Percentiles rank a stretch among this genome's conserved stretches.
Evolutionary conservation across 2,329 filamentous ascomycete species (phyloP).

Genomic region (Grosmannia clavigera): DNA sequence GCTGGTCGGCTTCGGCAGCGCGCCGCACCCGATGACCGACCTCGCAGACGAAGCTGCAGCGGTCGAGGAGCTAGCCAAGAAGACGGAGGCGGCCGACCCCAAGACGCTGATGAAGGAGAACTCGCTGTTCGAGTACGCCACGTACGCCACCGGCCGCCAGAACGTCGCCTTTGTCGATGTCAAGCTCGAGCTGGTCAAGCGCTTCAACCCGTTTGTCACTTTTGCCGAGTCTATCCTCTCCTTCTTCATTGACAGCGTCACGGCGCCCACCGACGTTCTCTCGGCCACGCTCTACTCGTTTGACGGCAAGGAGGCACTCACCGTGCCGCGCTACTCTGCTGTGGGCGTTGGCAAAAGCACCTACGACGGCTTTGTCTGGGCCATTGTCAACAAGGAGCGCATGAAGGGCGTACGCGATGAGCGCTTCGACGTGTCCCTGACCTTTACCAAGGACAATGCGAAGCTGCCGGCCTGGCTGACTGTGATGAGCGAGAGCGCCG

Average conservation of each 20-base stretch:
- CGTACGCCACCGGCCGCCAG: constrained; percentile 82
- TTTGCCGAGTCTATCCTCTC: constrained; percentile 53
- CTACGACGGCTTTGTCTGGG: constrained; percentile 90
- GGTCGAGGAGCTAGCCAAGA: constrained; percentile 41
- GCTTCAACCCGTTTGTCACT: constrained; percentile 64
- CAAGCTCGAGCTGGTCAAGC: constrained; percentile 68
- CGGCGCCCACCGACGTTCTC: constrained; percentile 55
- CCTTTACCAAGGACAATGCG: constrained; percentile 79
- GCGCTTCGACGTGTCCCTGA: constrained; percentile 88
- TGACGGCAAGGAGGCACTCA: constrained; percentile 75
- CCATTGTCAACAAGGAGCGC: constrained; percentile 83
- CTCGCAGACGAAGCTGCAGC: constrained; percentile 46
- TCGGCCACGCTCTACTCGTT: constrained; percentile 78
- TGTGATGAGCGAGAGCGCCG: constrained; percentile 93
- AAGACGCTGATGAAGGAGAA: constrained; percentile 68
- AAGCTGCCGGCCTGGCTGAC: constrained; percentile 86
- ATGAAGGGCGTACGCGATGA: constrained; percentile 88
- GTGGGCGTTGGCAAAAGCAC: constrained; percentile 39
- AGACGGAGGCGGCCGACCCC: constrained; percentile 24
- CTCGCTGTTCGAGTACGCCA: constrained; percentile 71
- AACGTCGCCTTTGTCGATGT: constrained; percentile 88
- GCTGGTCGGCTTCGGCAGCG: constrained; percentile 64
- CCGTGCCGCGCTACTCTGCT: constrained; percentile 45
- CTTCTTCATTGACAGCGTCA: constrained; percentile 70
- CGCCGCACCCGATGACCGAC: constrained; percentile 24